Conservation (phyloP, 1,139 yeast genomes). For the Pichia terricola region DNA sequence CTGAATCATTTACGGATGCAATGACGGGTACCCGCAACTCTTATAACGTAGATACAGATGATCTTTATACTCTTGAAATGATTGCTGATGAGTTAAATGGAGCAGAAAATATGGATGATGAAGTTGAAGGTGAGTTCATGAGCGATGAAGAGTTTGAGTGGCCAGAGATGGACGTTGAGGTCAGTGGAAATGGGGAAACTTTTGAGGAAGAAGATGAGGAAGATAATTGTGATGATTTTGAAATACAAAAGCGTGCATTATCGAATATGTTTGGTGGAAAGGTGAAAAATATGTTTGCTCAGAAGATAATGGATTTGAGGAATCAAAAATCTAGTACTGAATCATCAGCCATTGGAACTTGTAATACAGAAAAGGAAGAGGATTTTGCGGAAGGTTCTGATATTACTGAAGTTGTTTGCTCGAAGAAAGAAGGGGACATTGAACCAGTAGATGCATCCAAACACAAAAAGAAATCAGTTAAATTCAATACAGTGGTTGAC, state of each 20-base stretch:
- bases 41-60: neutral
- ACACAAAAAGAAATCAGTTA: constrained; percentile 36
- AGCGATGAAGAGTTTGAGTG: constrained; percentile 19
- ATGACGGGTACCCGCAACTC: neutral
- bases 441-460: neutral
- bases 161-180: constrained; percentile 20
- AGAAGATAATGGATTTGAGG: constrained; percentile 16
- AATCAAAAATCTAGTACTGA: too few species aligned
- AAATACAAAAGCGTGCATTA: constrained; percentile 6
- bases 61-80: neutral
- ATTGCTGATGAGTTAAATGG: neutral
- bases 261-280: constrained; percentile 17
- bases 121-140: constrained; percentile 21
- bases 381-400: neutral
- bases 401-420: neutral
- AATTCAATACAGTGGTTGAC: constrained; percentile 42
- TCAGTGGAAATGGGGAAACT: constrained; percentile 16
- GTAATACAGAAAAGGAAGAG: neutral
- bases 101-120: constrained; percentile 23
- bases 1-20: neutral
- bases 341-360: too few species aligned
- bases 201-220: constrained; percentile 24
- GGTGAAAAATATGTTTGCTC: constrained; percentile 22
- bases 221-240: constrained; percentile 20
- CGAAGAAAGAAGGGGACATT: neutral